Base-by-base conservation (phyloP, 1,284 basidiomycete species). In the Moesziomyces sp. region DNA sequence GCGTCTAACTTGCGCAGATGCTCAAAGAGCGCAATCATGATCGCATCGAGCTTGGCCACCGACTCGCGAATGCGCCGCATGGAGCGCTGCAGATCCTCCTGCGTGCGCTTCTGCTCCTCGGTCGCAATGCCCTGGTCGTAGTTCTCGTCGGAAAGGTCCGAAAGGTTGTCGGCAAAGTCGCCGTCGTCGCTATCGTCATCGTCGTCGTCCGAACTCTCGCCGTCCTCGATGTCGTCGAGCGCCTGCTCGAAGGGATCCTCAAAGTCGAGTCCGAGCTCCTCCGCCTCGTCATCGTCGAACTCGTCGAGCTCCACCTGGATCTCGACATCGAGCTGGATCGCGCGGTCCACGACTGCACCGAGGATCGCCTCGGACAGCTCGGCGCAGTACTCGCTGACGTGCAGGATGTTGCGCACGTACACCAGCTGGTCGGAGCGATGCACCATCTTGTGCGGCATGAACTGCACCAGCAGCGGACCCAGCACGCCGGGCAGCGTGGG, bases 221-320 rank as follows among this genome's bases (percentile, higher is more conserved):
- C 81, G 30, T 86, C 85, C 43, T 93, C 90, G 14, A 91, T 30
- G 19, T 74, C 75, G 42, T 81, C 91, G 26, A 95, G 85, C 43
- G 91, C 85, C 26, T 88, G 88, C 73, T 94, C 93, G 77, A 95
- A 94, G 0, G 93, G 92, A 84, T 97, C 87, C 14, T 90, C 87
- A 78, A 90, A 89, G 24, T 89, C 85, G 16, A 78, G 62, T 24
- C 74, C 83, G 56, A 58, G 78, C 75, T 57, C 83, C 46, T 78
- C 71, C 10, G 74, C 62, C 19, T 79, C 79, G 16, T 81, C 80
- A 14, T 85, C 85, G 60, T 97, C 95, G 19, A 96, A 86, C 76
- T 97, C 94, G 83, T 98, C 96, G 3, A 96, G 84, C 80, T 96
- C 94, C 21, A 95, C 92, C 85, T 97, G 96, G 52, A 99, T 97